phyloP scores from a whole-genome alignment of 345 rosid genomes.

The Crucihimalaya himalaica region DNA sequence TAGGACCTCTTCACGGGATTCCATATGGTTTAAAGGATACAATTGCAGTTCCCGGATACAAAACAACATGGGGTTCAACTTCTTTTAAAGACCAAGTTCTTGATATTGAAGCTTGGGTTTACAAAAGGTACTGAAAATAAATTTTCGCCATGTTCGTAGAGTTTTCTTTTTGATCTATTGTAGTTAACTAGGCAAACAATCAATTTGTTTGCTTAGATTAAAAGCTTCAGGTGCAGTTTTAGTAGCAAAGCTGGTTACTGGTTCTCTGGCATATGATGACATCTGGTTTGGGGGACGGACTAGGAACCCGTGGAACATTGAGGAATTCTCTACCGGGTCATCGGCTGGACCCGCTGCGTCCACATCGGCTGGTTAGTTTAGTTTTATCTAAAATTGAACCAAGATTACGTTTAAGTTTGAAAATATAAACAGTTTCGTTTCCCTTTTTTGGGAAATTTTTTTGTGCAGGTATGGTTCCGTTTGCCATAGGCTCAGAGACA shows the following conservation, averaged over 20 bases:
- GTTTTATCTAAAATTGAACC: neutral
- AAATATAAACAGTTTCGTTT: neutral
- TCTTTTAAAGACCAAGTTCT: slow-evolving; percentile 75
- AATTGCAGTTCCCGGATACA: slow-evolving; percentile 70
- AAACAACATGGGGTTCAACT: slow-evolving; percentile 87
- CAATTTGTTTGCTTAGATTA: slow-evolving; percentile 26
- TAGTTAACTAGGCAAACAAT: neutral
- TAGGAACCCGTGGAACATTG: slow-evolving; percentile 92
- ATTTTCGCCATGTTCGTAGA: neutral
- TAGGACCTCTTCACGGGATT: slow-evolving; percentile 94
- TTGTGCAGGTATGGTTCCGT: slow-evolving; percentile 71
- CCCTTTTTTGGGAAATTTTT: too few species aligned
- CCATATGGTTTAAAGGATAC: slow-evolving; percentile 92
- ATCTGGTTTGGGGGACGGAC: slow-evolving; percentile 92
- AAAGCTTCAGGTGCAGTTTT: slow-evolving; percentile 71
- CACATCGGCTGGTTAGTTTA: slow-evolving; percentile 73
- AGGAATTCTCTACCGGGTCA: slow-evolving; percentile 87
- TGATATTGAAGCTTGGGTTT: slow-evolving; percentile 83
- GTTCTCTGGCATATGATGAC: slow-evolving; percentile 87
- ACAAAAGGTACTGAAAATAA: slow-evolving; percentile 53
- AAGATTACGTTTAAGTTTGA: slow-evolving; percentile 1
- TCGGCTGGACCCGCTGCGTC: slow-evolving; percentile 96
- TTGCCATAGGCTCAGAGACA: slow-evolving; percentile 95
- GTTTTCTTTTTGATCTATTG: neutral
- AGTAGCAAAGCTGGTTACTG: slow-evolving; percentile 83